Conservation (phyloP, 805 yeast genomes). For the Nakazawaea wyomingensis region DNA sequence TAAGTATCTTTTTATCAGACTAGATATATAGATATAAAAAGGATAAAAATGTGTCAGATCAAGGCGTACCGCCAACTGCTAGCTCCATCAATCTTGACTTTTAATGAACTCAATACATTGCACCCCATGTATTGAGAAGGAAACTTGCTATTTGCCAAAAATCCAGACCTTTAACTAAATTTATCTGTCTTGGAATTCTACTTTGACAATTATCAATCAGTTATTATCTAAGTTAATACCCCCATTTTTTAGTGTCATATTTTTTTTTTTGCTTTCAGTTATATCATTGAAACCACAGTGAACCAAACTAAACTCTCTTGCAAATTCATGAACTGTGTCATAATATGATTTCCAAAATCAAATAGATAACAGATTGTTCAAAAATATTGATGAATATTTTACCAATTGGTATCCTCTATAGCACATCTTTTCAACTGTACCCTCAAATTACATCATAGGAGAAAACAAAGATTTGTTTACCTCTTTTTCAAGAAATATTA, state of each 20-base stretch:
- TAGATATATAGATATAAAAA: too few relatives aligned
- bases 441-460: conserved; percentile 64
- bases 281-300: conserved; percentile 79
- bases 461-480: too few relatives aligned
- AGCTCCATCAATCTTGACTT: conserved; percentile 38
- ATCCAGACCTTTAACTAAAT: conserved; percentile 84
- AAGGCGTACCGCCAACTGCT: conserved; percentile 12
- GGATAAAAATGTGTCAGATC: too few relatives aligned
- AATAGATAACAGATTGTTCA: conserved; percentile 66
- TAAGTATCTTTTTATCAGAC: too few relatives aligned
- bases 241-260: conserved; percentile 45
- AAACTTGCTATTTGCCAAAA: conserved; percentile 64
- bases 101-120: conserved; percentile 78
- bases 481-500: too few relatives aligned
- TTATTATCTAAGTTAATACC: conserved; percentile 52
- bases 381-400: conserved; percentile 73
- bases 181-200: conserved; percentile 63
- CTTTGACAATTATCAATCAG: conserved; percentile 63
- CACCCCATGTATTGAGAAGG: conserved; percentile 75
- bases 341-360: conserved; percentile 81
- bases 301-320: conserved; percentile 77
- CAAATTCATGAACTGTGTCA: conserved; percentile 89
- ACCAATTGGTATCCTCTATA: conserved; percentile 87
- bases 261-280: conserved; percentile 64
- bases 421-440: conserved; percentile 85